A percentile compares a stretch with the other conserved stretches of the same genome.
Conservation (phyloP, 495 filamentous ascomycete species). For the Podospora pseudopauciseta region DNA sequence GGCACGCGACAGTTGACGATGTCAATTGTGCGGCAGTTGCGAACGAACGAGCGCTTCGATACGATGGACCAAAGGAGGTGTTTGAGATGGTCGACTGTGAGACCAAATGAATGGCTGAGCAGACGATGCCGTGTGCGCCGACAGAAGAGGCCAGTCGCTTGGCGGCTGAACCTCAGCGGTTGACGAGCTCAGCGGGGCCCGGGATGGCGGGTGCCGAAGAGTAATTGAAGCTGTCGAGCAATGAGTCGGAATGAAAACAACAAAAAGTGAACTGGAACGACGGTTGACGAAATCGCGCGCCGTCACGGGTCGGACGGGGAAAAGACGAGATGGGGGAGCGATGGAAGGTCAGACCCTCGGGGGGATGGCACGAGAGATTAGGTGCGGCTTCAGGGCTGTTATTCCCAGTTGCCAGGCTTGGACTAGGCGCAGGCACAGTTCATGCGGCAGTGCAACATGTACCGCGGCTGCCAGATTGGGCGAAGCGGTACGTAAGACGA, state of each 20-base stretch:
- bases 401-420: conserved; percentile 12
- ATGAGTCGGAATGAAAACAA: background rate
- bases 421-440: conserved; percentile 9
- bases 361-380: conserved; percentile 2
- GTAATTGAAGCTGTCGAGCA: background rate
- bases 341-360: background rate
- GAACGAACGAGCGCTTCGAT: conserved; percentile 15
- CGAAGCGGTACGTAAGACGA: conserved; percentile 4
- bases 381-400: conserved; percentile 7
- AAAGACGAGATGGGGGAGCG: conserved; percentile 1
- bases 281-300: background rate
- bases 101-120: conserved; percentile 29
- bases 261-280: background rate
- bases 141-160: conserved; percentile 9
- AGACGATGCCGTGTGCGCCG: conserved; percentile 6
- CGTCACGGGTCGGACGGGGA: background rate
- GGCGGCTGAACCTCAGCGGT: conserved; percentile 14
- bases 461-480: conserved; percentile 8
- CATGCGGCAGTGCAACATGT: conserved; percentile 4
- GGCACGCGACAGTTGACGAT: conserved; percentile 15
- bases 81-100: conserved; percentile 25
- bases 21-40: conserved; percentile 13
- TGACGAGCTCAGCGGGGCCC: background rate
- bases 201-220: background rate
- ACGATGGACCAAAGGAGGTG: conserved; percentile 19